Conservation (phyloP, 768 basidiomycete species). For the Pleurotus salmoneostramineus region DNA sequence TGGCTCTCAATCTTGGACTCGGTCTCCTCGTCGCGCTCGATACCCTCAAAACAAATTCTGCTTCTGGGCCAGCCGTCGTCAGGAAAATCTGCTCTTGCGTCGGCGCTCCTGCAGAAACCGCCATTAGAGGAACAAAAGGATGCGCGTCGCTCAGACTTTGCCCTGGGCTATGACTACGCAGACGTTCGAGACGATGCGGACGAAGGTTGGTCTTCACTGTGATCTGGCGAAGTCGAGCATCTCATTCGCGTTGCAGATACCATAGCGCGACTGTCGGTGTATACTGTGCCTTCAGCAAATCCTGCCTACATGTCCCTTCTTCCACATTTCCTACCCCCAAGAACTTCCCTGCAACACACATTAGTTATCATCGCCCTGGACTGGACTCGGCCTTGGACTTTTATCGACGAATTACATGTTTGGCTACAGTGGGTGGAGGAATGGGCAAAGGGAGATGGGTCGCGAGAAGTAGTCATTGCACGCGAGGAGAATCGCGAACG, state of each 20-base stretch:
- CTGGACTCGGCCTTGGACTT: constrained; percentile 94
- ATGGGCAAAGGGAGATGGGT: constrained; percentile 70
- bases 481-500: constrained; percentile 82
- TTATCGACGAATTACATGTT: constrained; percentile 75
- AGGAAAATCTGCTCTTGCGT: constrained; percentile 74
- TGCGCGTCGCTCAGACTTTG: constrained; percentile 68
- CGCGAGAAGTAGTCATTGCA: constrained; percentile 68
- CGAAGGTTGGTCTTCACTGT: constrained; percentile 56
- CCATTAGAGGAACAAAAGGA: constrained; percentile 52
- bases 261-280: constrained; percentile 84
- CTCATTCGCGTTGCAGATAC: constrained; percentile 52
- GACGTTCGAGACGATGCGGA: constrained; percentile 91
- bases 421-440: constrained; percentile 87
- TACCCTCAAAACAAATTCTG: constrained; percentile 84
- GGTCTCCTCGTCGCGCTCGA: constrained; percentile 75
- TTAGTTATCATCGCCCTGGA: constrained; percentile 85
- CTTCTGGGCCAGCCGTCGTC: constrained; percentile 76
- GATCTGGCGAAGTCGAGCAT: background rate
- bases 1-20: constrained; percentile 94
- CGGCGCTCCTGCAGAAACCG: constrained; percentile 69
- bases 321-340: constrained; percentile 76
- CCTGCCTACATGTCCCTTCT: constrained; percentile 65
- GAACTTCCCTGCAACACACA: constrained; percentile 61
- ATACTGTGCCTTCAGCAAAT: constrained; percentile 84
- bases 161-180: constrained; percentile 89